Evolutionary conservation across 768 basidiomycete genomes (phyloP).

Genomic region (Imleria badia): DNA sequence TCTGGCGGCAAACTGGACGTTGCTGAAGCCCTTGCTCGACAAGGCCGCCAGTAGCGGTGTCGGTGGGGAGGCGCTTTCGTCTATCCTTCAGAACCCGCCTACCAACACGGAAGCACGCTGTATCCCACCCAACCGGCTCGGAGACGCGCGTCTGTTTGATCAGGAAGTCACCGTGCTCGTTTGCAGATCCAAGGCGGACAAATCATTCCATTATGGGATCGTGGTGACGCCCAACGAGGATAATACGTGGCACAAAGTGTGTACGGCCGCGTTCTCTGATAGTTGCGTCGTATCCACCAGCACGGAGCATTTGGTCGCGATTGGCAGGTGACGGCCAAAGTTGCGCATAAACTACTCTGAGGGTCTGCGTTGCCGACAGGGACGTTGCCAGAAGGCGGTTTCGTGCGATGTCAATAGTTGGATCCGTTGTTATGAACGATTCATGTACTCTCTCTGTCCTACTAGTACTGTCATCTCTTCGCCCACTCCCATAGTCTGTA

Average conservation of each 20-base stretch:
- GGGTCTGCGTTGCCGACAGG: too few relatives aligned
- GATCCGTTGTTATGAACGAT: too few relatives aligned
- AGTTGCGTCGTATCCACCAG: background rate
- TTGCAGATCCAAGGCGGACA: conserved; percentile 6
- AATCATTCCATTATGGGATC: conserved; percentile 7
- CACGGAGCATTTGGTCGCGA: background rate
- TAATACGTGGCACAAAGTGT: conserved; percentile 4
- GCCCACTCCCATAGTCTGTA: too few relatives aligned
- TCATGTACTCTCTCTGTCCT: too few relatives aligned
- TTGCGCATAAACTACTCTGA: too few relatives aligned
- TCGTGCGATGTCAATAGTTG: too few relatives aligned
- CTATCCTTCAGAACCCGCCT: background rate
- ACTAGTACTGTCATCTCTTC: too few relatives aligned
- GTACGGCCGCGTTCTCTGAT: conserved; percentile 1
- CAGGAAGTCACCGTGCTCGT: background rate
- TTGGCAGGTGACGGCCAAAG: background rate
- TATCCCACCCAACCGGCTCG: conserved; percentile 3
- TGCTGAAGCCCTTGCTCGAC: background rate
- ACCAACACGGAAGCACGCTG: background rate
- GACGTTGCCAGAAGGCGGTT: too few relatives aligned
- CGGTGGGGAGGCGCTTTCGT: background rate
- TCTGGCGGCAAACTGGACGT: background rate
- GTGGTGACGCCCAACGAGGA: background rate
- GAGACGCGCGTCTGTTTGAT: background rate
- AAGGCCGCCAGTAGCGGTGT: background rate